phyloP scores from a whole-genome alignment of 1,139 yeast genomes.

The Yamadazyma atlantica region DNA sequence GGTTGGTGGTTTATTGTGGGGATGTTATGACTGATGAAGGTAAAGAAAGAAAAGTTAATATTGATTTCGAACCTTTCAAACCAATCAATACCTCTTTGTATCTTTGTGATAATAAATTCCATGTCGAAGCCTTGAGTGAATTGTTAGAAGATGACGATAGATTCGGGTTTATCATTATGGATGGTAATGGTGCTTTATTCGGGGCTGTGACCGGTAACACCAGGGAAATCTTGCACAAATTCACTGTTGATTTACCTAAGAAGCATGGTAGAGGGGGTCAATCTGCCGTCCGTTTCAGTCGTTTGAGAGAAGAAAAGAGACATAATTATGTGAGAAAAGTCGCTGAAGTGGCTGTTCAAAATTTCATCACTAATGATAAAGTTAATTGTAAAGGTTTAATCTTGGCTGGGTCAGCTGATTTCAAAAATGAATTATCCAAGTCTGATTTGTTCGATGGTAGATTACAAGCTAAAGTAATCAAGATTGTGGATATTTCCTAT shows the following conservation, averaged over 20 bases:
- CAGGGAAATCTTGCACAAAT: conserved; percentile 92
- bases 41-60: conserved; percentile 90
- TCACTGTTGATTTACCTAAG: conserved; percentile 95
- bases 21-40: conserved; percentile 97
- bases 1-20: conserved; percentile 96
- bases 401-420: conserved; percentile 98
- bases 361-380: conserved; percentile 89
- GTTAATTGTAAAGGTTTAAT: conserved; percentile 92
- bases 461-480: conserved; percentile 81
- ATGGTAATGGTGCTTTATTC: conserved; percentile 96
- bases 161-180: conserved; percentile 97
- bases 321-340: conserved; percentile 98
- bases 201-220: conserved; percentile 98
- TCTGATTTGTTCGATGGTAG: conserved; percentile 92
- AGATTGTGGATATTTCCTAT: conserved; percentile 93
- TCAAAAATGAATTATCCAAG: conserved; percentile 88
- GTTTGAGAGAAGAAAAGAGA: conserved; percentile 98
- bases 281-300: conserved; percentile 97
- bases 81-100: conserved; percentile 96
- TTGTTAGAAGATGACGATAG: conserved; percentile 91
- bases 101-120: conserved; percentile 96
- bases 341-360: conserved; percentile 97
- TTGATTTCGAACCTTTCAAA: conserved; percentile 96
- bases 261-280: conserved; percentile 99
- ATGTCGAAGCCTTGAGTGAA: conserved; percentile 94